Base-by-base conservation (phyloP, 495 filamentous ascomycete genomes). In the Peziza echinospora region DNA sequence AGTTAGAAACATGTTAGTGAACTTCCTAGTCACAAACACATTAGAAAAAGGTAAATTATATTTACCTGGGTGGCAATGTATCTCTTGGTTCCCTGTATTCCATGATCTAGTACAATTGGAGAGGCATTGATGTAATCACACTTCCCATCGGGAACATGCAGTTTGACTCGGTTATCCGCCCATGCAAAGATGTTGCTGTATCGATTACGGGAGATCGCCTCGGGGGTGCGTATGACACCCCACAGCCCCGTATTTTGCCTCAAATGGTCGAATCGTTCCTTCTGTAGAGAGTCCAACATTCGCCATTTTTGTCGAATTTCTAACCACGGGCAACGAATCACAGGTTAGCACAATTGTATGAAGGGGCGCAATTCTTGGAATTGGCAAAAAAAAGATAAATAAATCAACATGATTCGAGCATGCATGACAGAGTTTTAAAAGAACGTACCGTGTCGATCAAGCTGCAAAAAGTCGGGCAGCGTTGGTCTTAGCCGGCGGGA, bases 101-200 rank as follows among this genome's bases (percentile, higher is more conserved):
- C 70, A 47, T 73, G 72, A 26, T 62, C 65, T 23, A 94, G 65
- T 5, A 68, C 55, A 41, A 99, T 91, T 17, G 85, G 84, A 6
- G 84, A 92, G 17, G 89, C 89, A 60, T 99, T 99, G 67, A 96
- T 91, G 63, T 96, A 99, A 61, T 94, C 82, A 52, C 76, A 75
- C 47, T 77, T 64, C 11, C 78, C 83, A 24, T 78, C 72, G 9
- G 82, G 79, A 2, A 96, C 89, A 26, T 71, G 71, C 21, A 99
- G 73, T 56, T 77, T 78, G 45, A 99, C 67, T 1, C 89, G 83
- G 53, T 86, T 85, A 58, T 82, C 76, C 46, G 75, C 73, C 76
- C 76, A 94, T 0, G 85, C 82, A 48, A 84, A 77, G 39, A 94
- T 78, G 57, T 94, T 91, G 44, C 69, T 56, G 62, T 93, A 93